A percentile compares a stretch with the other conserved stretches of the same genome.
phyloP scores from a whole-genome alignment of 306 rosid species.

The Cicer pinnatifidum region DNA sequence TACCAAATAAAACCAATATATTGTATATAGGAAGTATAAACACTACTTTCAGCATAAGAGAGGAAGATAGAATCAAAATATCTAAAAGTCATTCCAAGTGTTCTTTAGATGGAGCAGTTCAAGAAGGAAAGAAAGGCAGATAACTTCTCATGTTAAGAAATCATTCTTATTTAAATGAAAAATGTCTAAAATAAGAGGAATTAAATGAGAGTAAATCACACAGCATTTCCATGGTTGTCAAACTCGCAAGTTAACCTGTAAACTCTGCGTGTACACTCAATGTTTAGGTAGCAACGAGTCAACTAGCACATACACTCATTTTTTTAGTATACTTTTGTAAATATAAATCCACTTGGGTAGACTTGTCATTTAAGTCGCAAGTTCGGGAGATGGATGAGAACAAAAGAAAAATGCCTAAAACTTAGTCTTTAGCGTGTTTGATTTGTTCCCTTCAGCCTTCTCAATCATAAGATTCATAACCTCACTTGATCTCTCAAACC shows the following conservation, averaged over 20 bases:
- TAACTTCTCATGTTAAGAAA: neutral
- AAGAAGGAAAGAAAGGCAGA: neutral
- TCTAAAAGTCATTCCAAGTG: neutral
- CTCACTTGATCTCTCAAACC: neutral
- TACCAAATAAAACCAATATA: neutral
- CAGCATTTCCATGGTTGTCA: neutral
- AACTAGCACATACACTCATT: neutral
- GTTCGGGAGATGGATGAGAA: neutral
- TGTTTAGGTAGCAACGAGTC: conserved; percentile 9
- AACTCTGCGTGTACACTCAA: neutral
- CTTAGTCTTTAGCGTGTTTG: neutral
- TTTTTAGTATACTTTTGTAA: neutral
- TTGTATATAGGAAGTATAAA: neutral
- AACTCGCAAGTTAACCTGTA: neutral
- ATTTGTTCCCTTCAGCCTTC: conserved; percentile 4
- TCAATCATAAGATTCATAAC: neutral
- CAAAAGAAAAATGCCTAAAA: neutral
- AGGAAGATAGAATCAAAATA: neutral
- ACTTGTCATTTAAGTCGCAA: neutral
- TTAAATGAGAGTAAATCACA: neutral
- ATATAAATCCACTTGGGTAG: neutral
- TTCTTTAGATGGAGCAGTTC: neutral
- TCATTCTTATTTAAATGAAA: neutral
- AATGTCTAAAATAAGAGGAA: neutral
- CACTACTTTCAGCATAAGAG: neutral